phyloP scores from a whole-genome alignment of 345 rosid genomes.

The Toxicodendron radicans region DNA sequence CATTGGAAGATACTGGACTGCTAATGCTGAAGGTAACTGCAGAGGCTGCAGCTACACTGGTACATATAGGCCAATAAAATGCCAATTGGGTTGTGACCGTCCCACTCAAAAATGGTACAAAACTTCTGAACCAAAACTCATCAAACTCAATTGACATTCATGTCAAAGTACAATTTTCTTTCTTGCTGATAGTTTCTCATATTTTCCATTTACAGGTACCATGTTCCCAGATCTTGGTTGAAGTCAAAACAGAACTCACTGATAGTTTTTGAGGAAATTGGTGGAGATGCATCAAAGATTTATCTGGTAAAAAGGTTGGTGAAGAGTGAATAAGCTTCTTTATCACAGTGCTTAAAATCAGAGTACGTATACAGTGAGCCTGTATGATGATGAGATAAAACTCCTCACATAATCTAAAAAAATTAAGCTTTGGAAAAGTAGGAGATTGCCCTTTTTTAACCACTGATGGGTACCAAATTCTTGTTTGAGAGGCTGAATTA shows the following conservation, averaged over 20 bases:
- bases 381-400: constrained; percentile 9
- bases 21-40: constrained; percentile 45
- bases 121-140: background rate
- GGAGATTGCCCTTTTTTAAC: constrained; percentile 21
- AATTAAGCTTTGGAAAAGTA: background rate
- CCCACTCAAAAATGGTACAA: constrained; percentile 62
- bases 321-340: constrained; percentile 1
- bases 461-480: background rate
- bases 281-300: constrained; percentile 52
- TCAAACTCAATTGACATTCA: background rate
- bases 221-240: constrained; percentile 67
- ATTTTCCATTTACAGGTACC: constrained; percentile 48
- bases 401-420: background rate
- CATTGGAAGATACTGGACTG: constrained; percentile 54
- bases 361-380: background rate
- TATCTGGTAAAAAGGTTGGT: constrained; percentile 47
- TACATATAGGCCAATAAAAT: constrained; percentile 35
- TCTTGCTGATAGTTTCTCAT: background rate
- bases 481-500: background rate
- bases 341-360: background rate
- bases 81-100: constrained; percentile 49
- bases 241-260: constrained; percentile 42
- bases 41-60: constrained; percentile 37
- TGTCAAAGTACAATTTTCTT: background rate
- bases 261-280: constrained; percentile 57